Conservation (phyloP, 176 grass and related monocot species). For the Zoysia pacifica region DNA sequence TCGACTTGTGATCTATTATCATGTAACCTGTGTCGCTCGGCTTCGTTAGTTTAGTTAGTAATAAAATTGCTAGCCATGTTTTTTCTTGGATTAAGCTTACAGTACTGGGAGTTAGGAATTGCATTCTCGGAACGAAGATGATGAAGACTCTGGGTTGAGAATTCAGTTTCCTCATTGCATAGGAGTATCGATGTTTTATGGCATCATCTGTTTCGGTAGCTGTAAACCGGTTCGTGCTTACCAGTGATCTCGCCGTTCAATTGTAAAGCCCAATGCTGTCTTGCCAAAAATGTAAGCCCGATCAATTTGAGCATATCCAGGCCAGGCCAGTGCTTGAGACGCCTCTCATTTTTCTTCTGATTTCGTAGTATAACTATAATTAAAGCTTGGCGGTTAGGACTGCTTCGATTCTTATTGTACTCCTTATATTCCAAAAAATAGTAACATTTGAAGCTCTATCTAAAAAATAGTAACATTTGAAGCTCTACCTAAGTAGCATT, state of each 20-base stretch:
- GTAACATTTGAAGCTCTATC: too few relatives aligned
- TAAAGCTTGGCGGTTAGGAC: not conserved
- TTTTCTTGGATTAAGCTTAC: not conserved
- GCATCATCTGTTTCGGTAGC: not conserved
- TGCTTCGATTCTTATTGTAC: too few relatives aligned
- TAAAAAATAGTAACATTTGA: too few relatives aligned
- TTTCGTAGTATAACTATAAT: not conserved
- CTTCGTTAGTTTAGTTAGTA: not conserved
- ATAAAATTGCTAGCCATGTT: not conserved
- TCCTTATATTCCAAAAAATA: too few relatives aligned
- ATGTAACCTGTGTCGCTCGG: not conserved
- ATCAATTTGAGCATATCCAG: too few relatives aligned
- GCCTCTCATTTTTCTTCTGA: not conserved
- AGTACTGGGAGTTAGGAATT: not conserved
- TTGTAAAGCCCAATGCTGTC: too few relatives aligned
- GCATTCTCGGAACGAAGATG: not conserved
- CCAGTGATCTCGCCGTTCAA: too few relatives aligned
- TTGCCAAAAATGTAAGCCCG: too few relatives aligned
- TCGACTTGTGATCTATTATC: not conserved
- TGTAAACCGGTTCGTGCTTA: not conserved
- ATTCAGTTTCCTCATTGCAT: not conserved
- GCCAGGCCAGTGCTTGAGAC: not conserved
- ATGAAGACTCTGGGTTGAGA: not conserved
- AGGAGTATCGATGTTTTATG: not conserved
- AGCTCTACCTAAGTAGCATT: too few relatives aligned